Evolutionary conservation across 2,329 filamentous ascomycete species (phyloP), one percentile per base, ranked within the genome.

Genomic region (Xylaria sp.): DNA sequence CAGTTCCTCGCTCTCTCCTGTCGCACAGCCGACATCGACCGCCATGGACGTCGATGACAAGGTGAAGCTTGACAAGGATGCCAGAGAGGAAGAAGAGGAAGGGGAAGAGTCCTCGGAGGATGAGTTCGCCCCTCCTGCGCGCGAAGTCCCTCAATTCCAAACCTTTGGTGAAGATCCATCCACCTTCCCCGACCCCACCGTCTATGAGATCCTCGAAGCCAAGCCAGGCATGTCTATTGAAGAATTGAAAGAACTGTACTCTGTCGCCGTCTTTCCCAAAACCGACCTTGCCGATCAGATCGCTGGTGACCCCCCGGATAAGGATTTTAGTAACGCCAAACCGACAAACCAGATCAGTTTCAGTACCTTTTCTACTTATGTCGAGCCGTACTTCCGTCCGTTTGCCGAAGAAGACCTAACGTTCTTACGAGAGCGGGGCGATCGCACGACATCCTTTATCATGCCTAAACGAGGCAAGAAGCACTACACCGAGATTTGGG

Each of bases 321-420:
- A 93, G 79, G 96, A 99, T 82, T 98, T 98, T 77, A 98, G 93
- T 78, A 97, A 90, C 78, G 92, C 94, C 41, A 99, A 98, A 79
- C 94, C 95, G 5, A 91, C 91, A 23, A 97, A 95, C 76, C 96
- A 99, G 83, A 96, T 98, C 79, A 94, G 92, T 79, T 96, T 96
- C 73, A 92, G 90, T 66, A 97, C 95, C 1, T 99, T 99, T 80
- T 91, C 92, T n/a, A 90, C 92, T 6, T 97, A 96, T 78, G 88
- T 97, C 64, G 96, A 99, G 72, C 93, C 94, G 0, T 98, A 93
- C 82, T 96, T 98, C 73, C 89, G 95, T 6, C 90, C 92, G 0
- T 92, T 97, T 74, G 93, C 91, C 0, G 96, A 99, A 78, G 96
- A 99, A 78, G 96, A 99, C 78, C 88, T 98, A 55, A 94, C 93